These are phyloP conservation scores for Protomyces lactucae-debilis DNA, from an alignment of 1,139 yeast genomes.

Conservation along the genomic window DNA sequence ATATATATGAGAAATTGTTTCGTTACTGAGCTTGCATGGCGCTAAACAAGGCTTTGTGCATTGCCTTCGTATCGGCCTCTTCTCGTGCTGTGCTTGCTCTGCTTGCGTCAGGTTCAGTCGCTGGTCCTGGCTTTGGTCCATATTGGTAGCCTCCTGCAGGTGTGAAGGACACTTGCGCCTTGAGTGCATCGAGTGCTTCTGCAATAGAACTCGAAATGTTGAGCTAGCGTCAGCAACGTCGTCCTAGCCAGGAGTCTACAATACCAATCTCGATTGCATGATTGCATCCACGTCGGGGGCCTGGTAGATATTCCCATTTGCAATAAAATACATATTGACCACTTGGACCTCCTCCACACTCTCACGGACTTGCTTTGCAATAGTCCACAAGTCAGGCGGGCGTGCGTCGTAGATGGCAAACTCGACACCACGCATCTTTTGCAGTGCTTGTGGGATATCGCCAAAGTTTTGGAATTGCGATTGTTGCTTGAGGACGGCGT, in stretches of 20 bases:
- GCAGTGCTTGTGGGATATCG: slow-evolving; percentile 50
- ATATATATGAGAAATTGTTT: too few relatives aligned
- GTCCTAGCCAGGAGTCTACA: neutral
- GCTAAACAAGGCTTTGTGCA: neutral
- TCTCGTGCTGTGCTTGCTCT: neutral
- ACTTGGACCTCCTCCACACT: slow-evolving; percentile 50
- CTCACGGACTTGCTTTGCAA: slow-evolving; percentile 69
- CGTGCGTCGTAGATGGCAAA: slow-evolving; percentile 67
- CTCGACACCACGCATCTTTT: slow-evolving; percentile 80
- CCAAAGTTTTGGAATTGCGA: slow-evolving; percentile 70
- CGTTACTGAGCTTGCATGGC: neutral
- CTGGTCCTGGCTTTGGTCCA: neutral
- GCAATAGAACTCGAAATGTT: neutral
- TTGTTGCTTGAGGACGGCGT: slow-evolving; percentile 94
- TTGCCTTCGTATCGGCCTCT: neutral
- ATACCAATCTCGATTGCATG: slow-evolving; percentile 49
- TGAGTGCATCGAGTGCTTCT: neutral
- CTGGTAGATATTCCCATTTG: slow-evolving; percentile 90
- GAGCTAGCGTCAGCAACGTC: neutral
- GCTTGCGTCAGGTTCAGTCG: neutral
- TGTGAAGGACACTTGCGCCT: neutral
- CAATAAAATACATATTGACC: slow-evolving; percentile 71
- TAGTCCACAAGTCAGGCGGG: slow-evolving; percentile 90
- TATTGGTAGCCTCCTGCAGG: neutral
- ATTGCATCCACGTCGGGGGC: slow-evolving; percentile 64